phyloP scores from a whole-genome alignment of 2,329 filamentous ascomycete species.

The Colletotrichum echinochloae region DNA sequence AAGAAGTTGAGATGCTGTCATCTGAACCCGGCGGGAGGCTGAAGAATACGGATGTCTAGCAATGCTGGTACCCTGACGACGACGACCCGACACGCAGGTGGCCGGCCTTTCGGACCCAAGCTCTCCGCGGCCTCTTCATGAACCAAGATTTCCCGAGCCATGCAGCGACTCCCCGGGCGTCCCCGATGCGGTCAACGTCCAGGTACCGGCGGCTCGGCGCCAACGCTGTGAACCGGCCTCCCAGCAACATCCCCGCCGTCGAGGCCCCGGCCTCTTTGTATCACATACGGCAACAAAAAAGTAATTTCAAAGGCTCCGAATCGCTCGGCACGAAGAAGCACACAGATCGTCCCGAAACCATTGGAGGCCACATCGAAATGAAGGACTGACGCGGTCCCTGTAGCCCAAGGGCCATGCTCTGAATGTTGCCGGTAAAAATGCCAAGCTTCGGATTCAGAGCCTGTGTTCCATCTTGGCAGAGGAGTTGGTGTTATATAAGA shows the following conservation, averaged over 20 bases:
- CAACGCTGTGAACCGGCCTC: constrained; percentile 17
- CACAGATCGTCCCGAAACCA: constrained; percentile 24
- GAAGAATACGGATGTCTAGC: background rate
- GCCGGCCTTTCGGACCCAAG: constrained; percentile 10
- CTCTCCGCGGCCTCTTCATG: constrained; percentile 8
- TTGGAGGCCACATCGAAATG: constrained; percentile 18
- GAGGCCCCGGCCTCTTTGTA: constrained; percentile 22
- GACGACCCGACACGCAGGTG: constrained; percentile 10
- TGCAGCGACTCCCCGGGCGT: background rate
- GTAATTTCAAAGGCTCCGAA: constrained; percentile 15
- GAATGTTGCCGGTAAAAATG: background rate
- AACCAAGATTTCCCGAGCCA: background rate
- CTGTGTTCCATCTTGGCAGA: constrained; percentile 29
- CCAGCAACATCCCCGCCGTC: constrained; percentile 38
- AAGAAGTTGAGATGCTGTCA: constrained; percentile 19
- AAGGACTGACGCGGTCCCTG: constrained; percentile 11
- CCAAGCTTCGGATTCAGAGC: constrained; percentile 12
- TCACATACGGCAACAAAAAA: constrained; percentile 27
- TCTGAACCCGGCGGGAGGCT: constrained; percentile 17
- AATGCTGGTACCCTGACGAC: background rate
- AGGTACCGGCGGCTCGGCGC: constrained; percentile 36
- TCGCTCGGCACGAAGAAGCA: constrained; percentile 17
- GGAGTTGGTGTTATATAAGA: constrained; percentile 17
- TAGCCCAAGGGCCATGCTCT: constrained; percentile 13
- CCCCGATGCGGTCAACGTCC: constrained; percentile 8